Conservation (phyloP, 1,284 basidiomycete genomes). For the Fomitopsis palustris region DNA sequence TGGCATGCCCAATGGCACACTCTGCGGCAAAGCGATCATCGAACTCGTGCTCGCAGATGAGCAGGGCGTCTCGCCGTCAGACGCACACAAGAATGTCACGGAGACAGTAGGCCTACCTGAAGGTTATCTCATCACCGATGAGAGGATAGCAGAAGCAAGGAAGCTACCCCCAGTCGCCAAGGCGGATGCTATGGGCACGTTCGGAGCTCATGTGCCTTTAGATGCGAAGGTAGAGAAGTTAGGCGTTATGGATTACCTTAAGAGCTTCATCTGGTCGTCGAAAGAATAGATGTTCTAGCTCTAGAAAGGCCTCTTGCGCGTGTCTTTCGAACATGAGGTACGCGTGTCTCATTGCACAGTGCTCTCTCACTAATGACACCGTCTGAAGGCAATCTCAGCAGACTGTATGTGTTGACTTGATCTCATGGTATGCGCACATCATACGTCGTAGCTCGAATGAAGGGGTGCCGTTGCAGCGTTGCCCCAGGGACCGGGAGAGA, state of each 20-base stretch:
- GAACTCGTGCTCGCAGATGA: conserved; percentile 1
- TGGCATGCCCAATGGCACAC: conserved; percentile 6
- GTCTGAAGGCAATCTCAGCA: no score
- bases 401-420: no score
- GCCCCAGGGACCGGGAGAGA: no score
- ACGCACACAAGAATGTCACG: not conserved
- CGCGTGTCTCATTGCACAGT: no score
- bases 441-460: no score
- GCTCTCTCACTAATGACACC: no score
- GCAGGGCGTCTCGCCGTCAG: not conserved
- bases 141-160: not conserved
- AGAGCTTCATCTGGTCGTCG: not conserved
- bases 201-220: not conserved
- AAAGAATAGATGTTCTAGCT: no score
- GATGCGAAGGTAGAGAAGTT: not conserved
- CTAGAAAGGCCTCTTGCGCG: no score
- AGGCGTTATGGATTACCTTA: not conserved
- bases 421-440: no score
- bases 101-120: conserved; percentile 1
- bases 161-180: conserved; percentile 3
- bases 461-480: no score
- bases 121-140: conserved; percentile 3
- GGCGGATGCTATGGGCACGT: not conserved
- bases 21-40: conserved; percentile 5
- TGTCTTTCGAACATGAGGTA: no score